These are phyloP conservation scores for Tolypocladium nubicola DNA, from an alignment of 2,329 filamentous ascomycete species.

Conservation along the genomic window DNA sequence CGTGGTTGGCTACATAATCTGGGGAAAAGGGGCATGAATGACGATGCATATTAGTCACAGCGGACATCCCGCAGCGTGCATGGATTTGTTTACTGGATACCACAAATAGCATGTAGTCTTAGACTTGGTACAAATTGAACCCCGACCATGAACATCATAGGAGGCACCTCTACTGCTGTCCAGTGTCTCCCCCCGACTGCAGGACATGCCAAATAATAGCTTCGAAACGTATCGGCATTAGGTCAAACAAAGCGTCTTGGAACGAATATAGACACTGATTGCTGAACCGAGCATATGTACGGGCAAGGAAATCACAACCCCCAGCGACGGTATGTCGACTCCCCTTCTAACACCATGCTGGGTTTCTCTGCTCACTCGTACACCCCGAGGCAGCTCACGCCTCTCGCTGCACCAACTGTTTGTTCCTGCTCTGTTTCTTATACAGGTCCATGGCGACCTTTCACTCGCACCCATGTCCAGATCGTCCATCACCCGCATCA, in stretches of 20 bases:
- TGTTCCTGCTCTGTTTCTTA: neutral
- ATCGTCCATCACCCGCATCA: neutral
- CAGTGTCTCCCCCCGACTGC: neutral
- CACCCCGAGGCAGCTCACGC: neutral
- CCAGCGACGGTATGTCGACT: conserved; percentile 3
- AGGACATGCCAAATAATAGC: neutral
- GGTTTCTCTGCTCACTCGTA: neutral
- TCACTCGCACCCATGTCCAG: neutral
- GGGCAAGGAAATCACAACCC: conserved; percentile 3
- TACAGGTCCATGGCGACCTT: neutral
- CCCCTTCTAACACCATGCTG: neutral
- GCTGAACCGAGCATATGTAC: conserved; percentile 8
- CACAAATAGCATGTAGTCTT: neutral
- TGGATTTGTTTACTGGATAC: neutral
- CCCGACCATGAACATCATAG: neutral
- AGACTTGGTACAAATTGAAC: neutral
- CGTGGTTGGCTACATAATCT: neutral
- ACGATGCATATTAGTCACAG: neutral
- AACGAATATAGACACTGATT: neutral
- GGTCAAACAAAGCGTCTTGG: neutral
- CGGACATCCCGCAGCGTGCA: neutral
- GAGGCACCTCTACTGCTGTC: neutral
- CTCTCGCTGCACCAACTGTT: neutral
- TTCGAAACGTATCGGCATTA: neutral
- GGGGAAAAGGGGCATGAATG: neutral